These are phyloP conservation scores for Pichia membranifaciens DNA, from an alignment of 805 yeast genomes.

Conservation along the genomic window DNA sequence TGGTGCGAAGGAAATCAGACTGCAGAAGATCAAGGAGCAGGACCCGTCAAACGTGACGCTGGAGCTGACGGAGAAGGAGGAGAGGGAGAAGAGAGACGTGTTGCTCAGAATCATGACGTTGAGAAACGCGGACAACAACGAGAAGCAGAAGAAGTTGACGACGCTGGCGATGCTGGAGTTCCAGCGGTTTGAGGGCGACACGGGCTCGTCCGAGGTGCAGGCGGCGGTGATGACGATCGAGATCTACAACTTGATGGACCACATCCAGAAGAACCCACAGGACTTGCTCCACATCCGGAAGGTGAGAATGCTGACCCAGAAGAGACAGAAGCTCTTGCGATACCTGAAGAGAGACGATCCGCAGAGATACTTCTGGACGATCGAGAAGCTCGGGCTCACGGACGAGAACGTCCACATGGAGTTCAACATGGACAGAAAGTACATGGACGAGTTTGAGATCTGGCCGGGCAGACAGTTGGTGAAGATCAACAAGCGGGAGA, in stretches of 20 bases:
- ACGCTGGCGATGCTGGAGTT: slow-evolving; percentile 72
- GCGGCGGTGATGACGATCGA: slow-evolving; percentile 84
- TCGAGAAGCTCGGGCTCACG: slow-evolving; percentile 80
- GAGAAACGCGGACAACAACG: slow-evolving; percentile 60
- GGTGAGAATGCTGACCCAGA: slow-evolving; percentile 80
- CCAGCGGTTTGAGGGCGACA: slow-evolving; percentile 78
- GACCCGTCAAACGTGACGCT: slow-evolving; percentile 17
- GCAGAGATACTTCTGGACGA: slow-evolving; percentile 75
- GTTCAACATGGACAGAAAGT: slow-evolving; percentile 72
- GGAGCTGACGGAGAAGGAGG: slow-evolving; percentile 27
- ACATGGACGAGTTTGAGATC: slow-evolving; percentile 70
- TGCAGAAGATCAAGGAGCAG: slow-evolving; percentile 28
- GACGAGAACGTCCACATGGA: slow-evolving; percentile 75
- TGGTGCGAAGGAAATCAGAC: slow-evolving; percentile 66
- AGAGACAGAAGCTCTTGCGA: slow-evolving; percentile 75
- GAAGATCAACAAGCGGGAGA: slow-evolving; percentile 46
- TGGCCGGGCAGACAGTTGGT: slow-evolving; percentile 71
- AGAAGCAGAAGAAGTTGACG: slow-evolving; percentile 52
- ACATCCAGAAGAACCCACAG: slow-evolving; percentile 61
- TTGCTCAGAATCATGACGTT: slow-evolving; percentile 66
- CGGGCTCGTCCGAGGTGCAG: slow-evolving; percentile 93
- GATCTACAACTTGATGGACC: slow-evolving; percentile 72
- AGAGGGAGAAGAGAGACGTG: slow-evolving; percentile 60
- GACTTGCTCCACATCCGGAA: slow-evolving; percentile 66
- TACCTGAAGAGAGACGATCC: slow-evolving; percentile 80